Conservation (phyloP, 129 eudicot species). For the Pulicaria dysenterica region DNA sequence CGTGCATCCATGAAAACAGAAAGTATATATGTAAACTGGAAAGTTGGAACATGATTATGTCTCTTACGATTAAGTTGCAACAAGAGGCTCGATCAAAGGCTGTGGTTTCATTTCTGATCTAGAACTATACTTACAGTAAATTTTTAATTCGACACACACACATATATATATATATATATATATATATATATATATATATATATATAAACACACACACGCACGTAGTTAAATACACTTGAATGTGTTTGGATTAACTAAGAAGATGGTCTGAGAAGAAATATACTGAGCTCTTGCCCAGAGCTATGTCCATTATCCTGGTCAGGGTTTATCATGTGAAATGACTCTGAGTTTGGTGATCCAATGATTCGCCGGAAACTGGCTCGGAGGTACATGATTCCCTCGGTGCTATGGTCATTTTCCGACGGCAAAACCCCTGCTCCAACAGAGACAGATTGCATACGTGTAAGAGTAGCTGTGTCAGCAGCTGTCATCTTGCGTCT, state of each 20-base stretch:
- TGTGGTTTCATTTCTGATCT: slow-evolving; percentile 11
- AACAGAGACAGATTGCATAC: slow-evolving; percentile 43
- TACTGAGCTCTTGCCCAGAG: slow-evolving; percentile 45
- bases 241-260: slow-evolving; percentile 5
- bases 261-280: slow-evolving; percentile 45
- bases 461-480: slow-evolving; percentile 29
- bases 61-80: slow-evolving; percentile 7
- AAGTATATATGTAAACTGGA: neutral
- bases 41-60: slow-evolving; percentile 8
- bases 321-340: slow-evolving; percentile 47
- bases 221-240: neutral
- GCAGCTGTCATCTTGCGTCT: slow-evolving; percentile 41
- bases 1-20: neutral
- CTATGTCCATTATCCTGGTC: slow-evolving; percentile 26
- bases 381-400: slow-evolving; percentile 44
- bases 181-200: too few species aligned
- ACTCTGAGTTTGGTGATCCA: slow-evolving; percentile 42
- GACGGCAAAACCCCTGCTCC: slow-evolving; percentile 48
- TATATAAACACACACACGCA: slow-evolving; percentile 3
- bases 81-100: too few species aligned
- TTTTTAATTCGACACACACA: slow-evolving; percentile 2
- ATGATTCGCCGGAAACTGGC: slow-evolving; percentile 37
- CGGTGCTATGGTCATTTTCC: slow-evolving; percentile 21
- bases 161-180: too few species aligned
- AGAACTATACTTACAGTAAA: slow-evolving; percentile 22